These are phyloP conservation scores for Nannochloropsis granulata DNA, from an alignment of 108 stramenopile genomes.

Conservation along the genomic window DNA sequence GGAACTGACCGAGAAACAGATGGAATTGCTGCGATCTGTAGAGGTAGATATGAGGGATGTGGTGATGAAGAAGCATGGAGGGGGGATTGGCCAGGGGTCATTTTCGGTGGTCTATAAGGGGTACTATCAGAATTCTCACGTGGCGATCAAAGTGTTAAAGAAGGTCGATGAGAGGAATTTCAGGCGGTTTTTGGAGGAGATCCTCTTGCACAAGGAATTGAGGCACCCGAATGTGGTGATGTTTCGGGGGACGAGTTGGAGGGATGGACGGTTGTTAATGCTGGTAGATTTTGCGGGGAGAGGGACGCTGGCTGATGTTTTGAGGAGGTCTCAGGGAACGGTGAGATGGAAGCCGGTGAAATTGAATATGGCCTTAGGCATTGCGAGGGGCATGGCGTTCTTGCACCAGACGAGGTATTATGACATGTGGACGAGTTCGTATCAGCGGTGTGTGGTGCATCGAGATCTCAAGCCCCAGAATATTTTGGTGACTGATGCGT, in stretches of 20 bases:
- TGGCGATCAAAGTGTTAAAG: not conserved
- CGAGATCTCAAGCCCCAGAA: constrained; percentile 33
- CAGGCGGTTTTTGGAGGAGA: not conserved
- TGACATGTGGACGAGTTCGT: constrained; percentile 8
- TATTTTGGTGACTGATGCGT: constrained; percentile 13
- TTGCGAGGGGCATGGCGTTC: constrained; percentile 24
- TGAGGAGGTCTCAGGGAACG: not conserved
- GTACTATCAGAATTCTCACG: not conserved
- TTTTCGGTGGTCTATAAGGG: not conserved
- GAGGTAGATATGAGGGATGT: not conserved
- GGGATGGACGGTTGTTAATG: constrained; percentile 9
- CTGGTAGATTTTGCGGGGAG: constrained; percentile 8
- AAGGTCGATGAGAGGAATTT: not conserved
- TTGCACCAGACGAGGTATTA: constrained; percentile 18
- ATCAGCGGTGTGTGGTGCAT: constrained; percentile 19
- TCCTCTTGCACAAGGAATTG: not conserved
- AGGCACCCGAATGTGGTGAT: constrained; percentile 23
- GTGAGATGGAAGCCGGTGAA: constrained; percentile 11
- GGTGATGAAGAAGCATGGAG: not conserved
- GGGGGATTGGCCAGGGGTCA: not conserved
- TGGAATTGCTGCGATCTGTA: not conserved
- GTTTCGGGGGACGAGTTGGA: constrained; percentile 13
- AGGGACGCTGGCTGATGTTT: constrained; percentile 10
- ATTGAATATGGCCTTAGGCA: not conserved
- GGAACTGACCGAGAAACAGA: not conserved